A percentile compares a stretch with the other conserved stretches of the same genome.
Evolutionary conservation across 139 green algal species (phyloP).

Genomic region (Axilococcus clingmanii): DNA sequence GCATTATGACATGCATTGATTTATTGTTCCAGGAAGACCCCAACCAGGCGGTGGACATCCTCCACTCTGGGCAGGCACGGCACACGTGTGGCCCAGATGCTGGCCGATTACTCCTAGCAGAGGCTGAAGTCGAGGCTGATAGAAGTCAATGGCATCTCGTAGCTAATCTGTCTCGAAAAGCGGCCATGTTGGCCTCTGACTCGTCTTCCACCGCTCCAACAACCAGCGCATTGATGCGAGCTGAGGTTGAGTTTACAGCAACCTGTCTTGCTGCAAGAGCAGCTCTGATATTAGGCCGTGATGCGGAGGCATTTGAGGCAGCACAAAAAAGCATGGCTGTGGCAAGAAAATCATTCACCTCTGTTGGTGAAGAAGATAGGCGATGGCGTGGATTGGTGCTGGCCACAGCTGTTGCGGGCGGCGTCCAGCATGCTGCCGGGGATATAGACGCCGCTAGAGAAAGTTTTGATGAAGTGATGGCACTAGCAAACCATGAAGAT

Average conservation of each 20-base stretch:
- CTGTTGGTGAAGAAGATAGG: slow-evolving; percentile 13
- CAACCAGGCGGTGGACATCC: slow-evolving; percentile 40
- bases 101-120: slow-evolving; percentile 22
- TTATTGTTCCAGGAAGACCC: slow-evolving; percentile 20
- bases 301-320: slow-evolving; percentile 21
- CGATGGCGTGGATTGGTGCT: slow-evolving; percentile 28
- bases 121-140: slow-evolving; percentile 27
- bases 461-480: slow-evolving; percentile 17
- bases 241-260: slow-evolving; percentile 25
- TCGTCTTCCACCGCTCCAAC: neutral
- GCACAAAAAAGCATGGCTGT: slow-evolving; percentile 31
- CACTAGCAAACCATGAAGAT: slow-evolving; percentile 18
- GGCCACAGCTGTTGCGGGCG: slow-evolving; percentile 11
- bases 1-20: neutral
- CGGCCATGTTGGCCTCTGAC: slow-evolving; percentile 11
- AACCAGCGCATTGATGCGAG: neutral
- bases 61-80: slow-evolving; percentile 32
- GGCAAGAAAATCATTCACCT: slow-evolving; percentile 20
- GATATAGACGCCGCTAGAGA: slow-evolving; percentile 18
- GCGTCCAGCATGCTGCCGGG: slow-evolving; percentile 25
- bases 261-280: slow-evolving; percentile 2
- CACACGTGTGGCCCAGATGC: slow-evolving; percentile 4
- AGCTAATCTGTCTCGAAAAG: slow-evolving; percentile 9
- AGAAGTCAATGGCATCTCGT: slow-evolving; percentile 33
- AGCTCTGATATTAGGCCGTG: slow-evolving; percentile 4